Base-by-base conservation (phyloP, 2,329 filamentous ascomycete genomes). In the Neopestalotiopsis clavispora region DNA sequence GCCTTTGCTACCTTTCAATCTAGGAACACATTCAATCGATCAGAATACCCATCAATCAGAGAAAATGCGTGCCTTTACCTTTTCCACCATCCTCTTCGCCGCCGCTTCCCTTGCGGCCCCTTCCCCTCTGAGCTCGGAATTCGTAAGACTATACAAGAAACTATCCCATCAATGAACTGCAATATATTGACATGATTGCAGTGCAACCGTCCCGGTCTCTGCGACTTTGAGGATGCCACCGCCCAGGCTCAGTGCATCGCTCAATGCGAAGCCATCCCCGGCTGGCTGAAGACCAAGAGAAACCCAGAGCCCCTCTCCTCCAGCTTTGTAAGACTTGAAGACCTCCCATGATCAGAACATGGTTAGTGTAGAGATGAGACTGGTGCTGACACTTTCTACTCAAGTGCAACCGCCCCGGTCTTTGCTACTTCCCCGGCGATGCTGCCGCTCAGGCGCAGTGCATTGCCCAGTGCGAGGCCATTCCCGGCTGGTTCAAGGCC, bases 391-490 rank as follows among this genome's bases (percentile, higher is more conserved):
- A 7, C 1, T 5, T 13, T 4, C 6, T 28, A 28, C 23, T 17
- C 30, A 10, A 62, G 59, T 62, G 59, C 34, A 62, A 34, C 59
- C 10, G 13, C 12, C 30, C 32, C n/a, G 59, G 59, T 14, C 23
- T 59, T 3, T 62, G 59, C 59, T 40, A 62, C 28, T 62, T 62
- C 32, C 59, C 59, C n/a, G n/a, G n/a, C 30, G 30, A 62, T 20
- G 30, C 59, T 6, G 32, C 59, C 4, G 59, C 59, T 4, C 30
- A 62, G n/a, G 59, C 59, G 10, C 59, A 62, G 32, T 62, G 59
- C 32, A 40, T 62, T 62, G 59, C 59, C 12, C 30, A 40, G 30
- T 62, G 59, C 17, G 59, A 62, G 59, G 59, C 59, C n/a, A 62
- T 62, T 40, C 59, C 59, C 13, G 59, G 59, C 10, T 62, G 59